These are phyloP conservation scores for Lepiota brunneoincarnata DNA, from an alignment of 768 basidiomycete species.

Conservation along the genomic window DNA sequence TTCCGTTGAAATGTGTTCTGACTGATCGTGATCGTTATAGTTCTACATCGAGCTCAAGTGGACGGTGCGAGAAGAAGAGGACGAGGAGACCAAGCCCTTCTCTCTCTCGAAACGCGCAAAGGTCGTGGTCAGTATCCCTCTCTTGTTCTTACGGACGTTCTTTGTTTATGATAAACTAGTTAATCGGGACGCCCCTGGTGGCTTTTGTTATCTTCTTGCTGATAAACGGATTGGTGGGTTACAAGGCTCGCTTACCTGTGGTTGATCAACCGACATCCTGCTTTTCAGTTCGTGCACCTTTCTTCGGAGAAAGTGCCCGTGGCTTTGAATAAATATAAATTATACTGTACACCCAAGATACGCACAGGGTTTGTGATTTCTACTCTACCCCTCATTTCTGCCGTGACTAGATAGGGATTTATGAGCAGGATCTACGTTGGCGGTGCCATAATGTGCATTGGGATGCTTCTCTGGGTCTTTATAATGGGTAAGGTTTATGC, in stretches of 20 bases:
- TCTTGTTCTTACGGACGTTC: background rate
- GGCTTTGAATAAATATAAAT: background rate
- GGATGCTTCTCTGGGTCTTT: constrained; percentile 4
- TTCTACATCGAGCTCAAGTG: constrained; percentile 3
- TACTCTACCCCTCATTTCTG: background rate
- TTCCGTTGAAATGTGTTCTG: background rate
- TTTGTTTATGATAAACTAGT: background rate
- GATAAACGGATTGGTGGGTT: constrained; percentile 6
- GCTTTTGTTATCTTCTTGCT: constrained; percentile 2
- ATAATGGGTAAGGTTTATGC: constrained; percentile 1
- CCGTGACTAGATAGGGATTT: background rate
- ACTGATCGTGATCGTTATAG: background rate
- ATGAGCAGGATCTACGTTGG: constrained; percentile 3
- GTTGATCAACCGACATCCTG: background rate
- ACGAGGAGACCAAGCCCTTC: background rate
- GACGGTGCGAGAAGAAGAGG: background rate
- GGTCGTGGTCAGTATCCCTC: background rate
- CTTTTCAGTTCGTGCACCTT: background rate
- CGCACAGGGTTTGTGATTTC: constrained; percentile 2
- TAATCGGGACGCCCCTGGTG: background rate
- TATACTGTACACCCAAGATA: constrained; percentile 6
- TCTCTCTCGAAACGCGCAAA: background rate
- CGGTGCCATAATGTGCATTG: constrained; percentile 4
- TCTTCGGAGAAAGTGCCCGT: background rate
- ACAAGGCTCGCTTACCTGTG: background rate